phyloP scores from a whole-genome alignment of 495 filamentous ascomycete genomes.

The Penicillium psychrofluorescens region DNA sequence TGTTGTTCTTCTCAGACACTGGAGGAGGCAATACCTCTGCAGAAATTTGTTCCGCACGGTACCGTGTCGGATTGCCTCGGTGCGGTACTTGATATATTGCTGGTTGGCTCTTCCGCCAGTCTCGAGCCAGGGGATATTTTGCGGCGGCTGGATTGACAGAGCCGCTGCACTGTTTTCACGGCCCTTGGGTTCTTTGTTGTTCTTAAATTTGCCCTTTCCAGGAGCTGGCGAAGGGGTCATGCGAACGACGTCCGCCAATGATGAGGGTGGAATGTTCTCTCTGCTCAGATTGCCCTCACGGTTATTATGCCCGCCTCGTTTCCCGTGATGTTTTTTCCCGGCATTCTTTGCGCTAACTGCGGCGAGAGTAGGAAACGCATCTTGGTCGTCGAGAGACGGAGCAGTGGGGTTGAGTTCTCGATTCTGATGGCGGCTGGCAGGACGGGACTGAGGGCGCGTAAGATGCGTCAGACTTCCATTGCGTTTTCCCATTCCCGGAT shows the following conservation, averaged over 20 bases:
- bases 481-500: slow-evolving; percentile 36
- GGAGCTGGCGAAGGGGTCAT: slow-evolving; percentile 76
- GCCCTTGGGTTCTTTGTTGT: slow-evolving; percentile 40
- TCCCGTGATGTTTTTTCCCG: slow-evolving; percentile 84
- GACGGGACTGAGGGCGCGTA: slow-evolving; percentile 69
- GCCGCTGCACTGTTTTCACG: slow-evolving; percentile 77
- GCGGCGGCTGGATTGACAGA: slow-evolving; percentile 74
- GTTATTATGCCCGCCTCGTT: slow-evolving; percentile 68
- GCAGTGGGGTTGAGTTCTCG: slow-evolving; percentile 59
- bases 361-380: slow-evolving; percentile 92
- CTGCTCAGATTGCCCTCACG: slow-evolving; percentile 43
- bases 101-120: slow-evolving; percentile 88
- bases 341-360: slow-evolving; percentile 64
- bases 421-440: slow-evolving; percentile 76
- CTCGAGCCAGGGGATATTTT: slow-evolving; percentile 95
- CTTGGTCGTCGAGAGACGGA: slow-evolving; percentile 82
- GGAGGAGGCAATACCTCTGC: slow-evolving; percentile 59
- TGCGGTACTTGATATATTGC: slow-evolving; percentile 86
- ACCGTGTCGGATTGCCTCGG: slow-evolving; percentile 94
- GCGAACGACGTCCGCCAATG: slow-evolving; percentile 90
- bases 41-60: slow-evolving; percentile 94
- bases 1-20: slow-evolving; percentile 11
- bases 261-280: slow-evolving; percentile 59
- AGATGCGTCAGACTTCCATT: slow-evolving; percentile 40
- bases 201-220: slow-evolving; percentile 39